These are phyloP conservation scores for Lathyrus aphaca DNA, from an alignment of 306 rosid species.

Conservation along the genomic window DNA sequence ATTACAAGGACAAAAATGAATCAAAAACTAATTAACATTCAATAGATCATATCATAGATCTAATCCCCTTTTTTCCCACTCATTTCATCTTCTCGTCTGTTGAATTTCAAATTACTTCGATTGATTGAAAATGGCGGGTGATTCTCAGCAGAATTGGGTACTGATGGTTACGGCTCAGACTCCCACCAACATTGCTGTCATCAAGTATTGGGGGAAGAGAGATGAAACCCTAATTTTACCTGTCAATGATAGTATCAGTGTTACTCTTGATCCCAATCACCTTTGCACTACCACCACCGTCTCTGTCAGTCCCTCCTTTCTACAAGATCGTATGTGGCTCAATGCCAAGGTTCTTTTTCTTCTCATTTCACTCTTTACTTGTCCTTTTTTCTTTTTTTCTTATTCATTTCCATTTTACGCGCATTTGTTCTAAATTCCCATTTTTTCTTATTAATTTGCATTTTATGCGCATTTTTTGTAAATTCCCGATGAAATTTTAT, in stretches of 20 bases:
- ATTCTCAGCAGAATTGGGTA: conserved; percentile 69
- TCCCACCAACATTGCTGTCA: conserved; percentile 96
- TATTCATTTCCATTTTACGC: too few relatives aligned
- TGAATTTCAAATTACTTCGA: not conserved
- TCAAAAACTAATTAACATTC: not conserved
- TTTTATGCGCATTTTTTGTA: not conserved
- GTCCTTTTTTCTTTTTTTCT: not conserved
- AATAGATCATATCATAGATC: conserved; percentile 28
- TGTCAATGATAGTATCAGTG: conserved; percentile 92
- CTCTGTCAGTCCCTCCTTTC: conserved; percentile 82
- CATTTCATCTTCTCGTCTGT: not conserved
- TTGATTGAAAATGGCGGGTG: conserved; percentile 49
- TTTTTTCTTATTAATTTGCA: too few relatives aligned
- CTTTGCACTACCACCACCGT: conserved; percentile 97
- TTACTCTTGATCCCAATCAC: conserved; percentile 89
- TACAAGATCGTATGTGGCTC: conserved; percentile 96
- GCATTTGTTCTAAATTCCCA: not conserved
- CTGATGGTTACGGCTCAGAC: conserved; percentile 87
- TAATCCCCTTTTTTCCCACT: not conserved
- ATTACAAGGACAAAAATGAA: not conserved
- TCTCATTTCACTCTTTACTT: not conserved
- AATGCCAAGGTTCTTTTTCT: conserved; percentile 70
- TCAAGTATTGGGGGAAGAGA: conserved; percentile 97
- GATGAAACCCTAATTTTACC: conserved; percentile 88
- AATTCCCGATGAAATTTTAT: not conserved